Conservation (phyloP, 305 asterid genomes). For the Lippia alba region DNA sequence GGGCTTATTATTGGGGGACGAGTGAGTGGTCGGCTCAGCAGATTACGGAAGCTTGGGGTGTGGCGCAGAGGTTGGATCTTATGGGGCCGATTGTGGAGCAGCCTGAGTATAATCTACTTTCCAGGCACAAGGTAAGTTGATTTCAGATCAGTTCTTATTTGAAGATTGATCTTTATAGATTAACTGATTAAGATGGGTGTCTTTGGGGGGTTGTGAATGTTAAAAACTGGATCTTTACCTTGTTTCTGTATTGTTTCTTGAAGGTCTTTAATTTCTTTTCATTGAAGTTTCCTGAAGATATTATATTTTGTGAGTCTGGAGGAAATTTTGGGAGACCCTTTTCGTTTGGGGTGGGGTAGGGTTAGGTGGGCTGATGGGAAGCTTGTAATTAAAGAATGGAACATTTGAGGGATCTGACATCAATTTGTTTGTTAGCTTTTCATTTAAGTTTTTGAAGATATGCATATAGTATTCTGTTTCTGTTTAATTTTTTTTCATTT, state of each 20-base stretch:
- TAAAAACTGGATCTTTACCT: background rate
- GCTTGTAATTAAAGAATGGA: background rate
- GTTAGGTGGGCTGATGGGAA: too few species aligned
- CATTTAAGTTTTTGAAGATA: background rate
- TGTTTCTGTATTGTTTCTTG: slow-evolving; percentile 10
- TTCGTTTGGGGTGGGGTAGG: background rate
- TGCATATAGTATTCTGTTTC: background rate
- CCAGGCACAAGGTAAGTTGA: slow-evolving; percentile 78
- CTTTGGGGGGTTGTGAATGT: background rate
- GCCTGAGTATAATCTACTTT: slow-evolving; percentile 89
- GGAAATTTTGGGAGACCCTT: background rate
- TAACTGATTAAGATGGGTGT: background rate
- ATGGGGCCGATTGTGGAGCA: slow-evolving; percentile 95
- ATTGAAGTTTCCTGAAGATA: background rate
- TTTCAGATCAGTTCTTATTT: background rate
- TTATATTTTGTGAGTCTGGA: background rate
- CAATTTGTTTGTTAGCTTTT: background rate
- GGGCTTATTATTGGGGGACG: slow-evolving; percentile 99
- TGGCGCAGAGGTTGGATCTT: slow-evolving; percentile 84
- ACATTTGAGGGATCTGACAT: background rate
- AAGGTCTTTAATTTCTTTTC: background rate
- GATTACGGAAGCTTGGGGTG: slow-evolving; percentile 97
- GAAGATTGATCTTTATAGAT: slow-evolving; percentile 7
- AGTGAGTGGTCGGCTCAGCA: slow-evolving; percentile 99
- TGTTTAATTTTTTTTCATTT: background rate